Evolutionary conservation across 2,329 filamentous ascomycete genomes (phyloP).

Genomic region (Elsinoe perseae): DNA sequence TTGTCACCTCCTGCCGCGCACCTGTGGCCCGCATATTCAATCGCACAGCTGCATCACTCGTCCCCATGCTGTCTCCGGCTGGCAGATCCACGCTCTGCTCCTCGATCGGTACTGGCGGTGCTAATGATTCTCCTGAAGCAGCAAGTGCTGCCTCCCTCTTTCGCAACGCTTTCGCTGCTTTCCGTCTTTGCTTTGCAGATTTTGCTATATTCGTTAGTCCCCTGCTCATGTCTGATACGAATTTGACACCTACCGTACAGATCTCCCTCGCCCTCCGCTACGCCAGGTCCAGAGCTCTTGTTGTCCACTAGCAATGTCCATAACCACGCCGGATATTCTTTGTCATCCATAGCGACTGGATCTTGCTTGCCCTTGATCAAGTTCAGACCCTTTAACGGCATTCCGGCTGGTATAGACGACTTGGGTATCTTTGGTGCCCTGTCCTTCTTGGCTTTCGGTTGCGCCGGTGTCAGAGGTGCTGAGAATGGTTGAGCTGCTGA

Average conservation of each 20-base stretch:
- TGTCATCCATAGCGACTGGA: conserved; percentile 64
- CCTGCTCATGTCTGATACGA: not conserved
- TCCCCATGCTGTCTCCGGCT: conserved; percentile 40
- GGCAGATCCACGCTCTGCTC: conserved; percentile 72
- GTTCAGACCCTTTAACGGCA: conserved; percentile 64
- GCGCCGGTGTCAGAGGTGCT: conserved; percentile 31
- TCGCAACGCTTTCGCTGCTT: conserved; percentile 59
- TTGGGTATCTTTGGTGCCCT: conserved; percentile 25
- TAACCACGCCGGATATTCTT: conserved; percentile 73
- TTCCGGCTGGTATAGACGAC: conserved; percentile 57
- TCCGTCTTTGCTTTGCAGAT: conserved; percentile 70
- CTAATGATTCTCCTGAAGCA: conserved; percentile 45
- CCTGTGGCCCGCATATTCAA: conserved; percentile 34
- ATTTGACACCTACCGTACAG: conserved; percentile 63
- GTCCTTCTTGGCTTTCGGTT: conserved; percentile 25
- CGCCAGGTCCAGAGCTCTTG: conserved; percentile 39
- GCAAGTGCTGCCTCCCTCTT: conserved; percentile 30
- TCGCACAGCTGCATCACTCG: conserved; percentile 30
- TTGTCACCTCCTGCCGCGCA: conserved; percentile 56
- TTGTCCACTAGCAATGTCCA: conserved; percentile 62
- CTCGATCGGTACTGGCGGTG: conserved; percentile 60
- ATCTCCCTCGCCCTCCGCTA: conserved; percentile 54
- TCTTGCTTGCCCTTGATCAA: conserved; percentile 67
- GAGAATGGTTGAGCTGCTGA: conserved; percentile 41
- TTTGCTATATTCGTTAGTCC: conserved; percentile 50